Percentiles rank a stretch among this genome's conserved stretches.
These are phyloP conservation scores for Pezicula radicicola DNA, from an alignment of 2,329 filamentous ascomycete species.

Conservation along the genomic window DNA sequence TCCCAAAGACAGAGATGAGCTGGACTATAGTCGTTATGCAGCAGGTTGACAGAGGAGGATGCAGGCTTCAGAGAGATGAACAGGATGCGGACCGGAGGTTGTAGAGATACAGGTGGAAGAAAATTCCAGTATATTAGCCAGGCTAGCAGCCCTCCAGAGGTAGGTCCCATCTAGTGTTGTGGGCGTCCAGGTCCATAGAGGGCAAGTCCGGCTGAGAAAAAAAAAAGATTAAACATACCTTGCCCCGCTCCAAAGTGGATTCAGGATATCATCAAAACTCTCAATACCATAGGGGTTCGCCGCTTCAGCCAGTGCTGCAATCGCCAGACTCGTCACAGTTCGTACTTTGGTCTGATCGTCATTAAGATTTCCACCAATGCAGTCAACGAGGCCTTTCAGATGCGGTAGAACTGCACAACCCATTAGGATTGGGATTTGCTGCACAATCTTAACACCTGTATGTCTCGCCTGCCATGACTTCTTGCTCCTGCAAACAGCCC, in stretches of 20 bases:
- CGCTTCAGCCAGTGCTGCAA: conserved; percentile 91
- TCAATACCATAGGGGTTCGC: conserved; percentile 99
- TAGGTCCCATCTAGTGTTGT: too few species aligned
- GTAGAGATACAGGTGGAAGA: too few species aligned
- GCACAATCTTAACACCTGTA: conserved; percentile 98
- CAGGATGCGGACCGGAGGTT: too few species aligned
- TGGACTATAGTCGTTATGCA: too few species aligned
- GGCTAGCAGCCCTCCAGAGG: too few species aligned
- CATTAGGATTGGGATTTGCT: conserved; percentile 98
- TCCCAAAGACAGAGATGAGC: too few species aligned
- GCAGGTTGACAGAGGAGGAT: too few species aligned
- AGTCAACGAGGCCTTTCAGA: conserved; percentile 92
- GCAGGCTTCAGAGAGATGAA: too few species aligned
- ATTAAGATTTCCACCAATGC: conserved; percentile 91
- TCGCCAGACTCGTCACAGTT: conserved; percentile 91
- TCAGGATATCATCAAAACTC: conserved; percentile 96
- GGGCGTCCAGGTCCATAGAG: too few species aligned
- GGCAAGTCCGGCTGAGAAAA: too few species aligned
- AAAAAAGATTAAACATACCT: too few species aligned
- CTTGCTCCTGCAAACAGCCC: conserved; percentile 94
- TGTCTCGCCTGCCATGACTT: conserved; percentile 99
- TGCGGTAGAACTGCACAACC: conserved; percentile 95
- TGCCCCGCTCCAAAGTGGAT: conserved; percentile 87
- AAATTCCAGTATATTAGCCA: too few species aligned
- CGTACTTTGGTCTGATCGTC: conserved; percentile 98